These are phyloP conservation scores for Quaeritorhiza haematococci DNA, from an alignment of 371 early-diverging fungal genomes.

Conservation along the genomic window DNA sequence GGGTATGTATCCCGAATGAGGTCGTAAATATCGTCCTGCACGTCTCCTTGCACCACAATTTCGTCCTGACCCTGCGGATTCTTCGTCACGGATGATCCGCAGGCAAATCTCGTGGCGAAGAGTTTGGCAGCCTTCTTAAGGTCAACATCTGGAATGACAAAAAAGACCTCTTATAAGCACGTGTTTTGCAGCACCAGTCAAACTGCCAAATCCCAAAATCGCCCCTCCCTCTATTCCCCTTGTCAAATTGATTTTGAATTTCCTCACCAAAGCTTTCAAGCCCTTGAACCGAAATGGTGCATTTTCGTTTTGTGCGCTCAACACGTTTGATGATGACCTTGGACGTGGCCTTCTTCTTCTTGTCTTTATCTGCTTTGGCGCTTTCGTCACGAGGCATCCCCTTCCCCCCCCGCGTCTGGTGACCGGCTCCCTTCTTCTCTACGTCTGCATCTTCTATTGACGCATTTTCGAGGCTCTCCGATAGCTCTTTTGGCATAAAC, in stretches of 20 bases:
- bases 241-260: not conserved
- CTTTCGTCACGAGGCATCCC: constrained; percentile 36
- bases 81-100: constrained; percentile 88
- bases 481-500: not conserved
- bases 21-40: constrained; percentile 69
- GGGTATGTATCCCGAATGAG: constrained; percentile 31
- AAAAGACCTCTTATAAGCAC: constrained; percentile 4
- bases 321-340: constrained; percentile 69
- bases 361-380: constrained; percentile 70
- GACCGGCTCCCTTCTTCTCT: not conserved
- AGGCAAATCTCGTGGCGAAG: constrained; percentile 88
- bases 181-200: not conserved
- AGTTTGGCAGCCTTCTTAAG: constrained; percentile 90
- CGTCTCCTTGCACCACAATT: constrained; percentile 90
- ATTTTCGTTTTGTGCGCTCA: constrained; percentile 87
- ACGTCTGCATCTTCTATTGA: not conserved
- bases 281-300: constrained; percentile 71
- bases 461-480: not conserved
- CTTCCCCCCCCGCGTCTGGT: constrained; percentile 5
- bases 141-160: constrained; percentile 63
- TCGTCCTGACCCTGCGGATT: constrained; percentile 85
- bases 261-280: constrained; percentile 63
- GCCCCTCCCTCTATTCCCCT: too few relatives aligned
- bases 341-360: constrained; percentile 57
- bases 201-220: not conserved